Base-by-base conservation (phyloP, 176 grass and related monocot genomes). In the Tillandsia fasciculata region DNA sequence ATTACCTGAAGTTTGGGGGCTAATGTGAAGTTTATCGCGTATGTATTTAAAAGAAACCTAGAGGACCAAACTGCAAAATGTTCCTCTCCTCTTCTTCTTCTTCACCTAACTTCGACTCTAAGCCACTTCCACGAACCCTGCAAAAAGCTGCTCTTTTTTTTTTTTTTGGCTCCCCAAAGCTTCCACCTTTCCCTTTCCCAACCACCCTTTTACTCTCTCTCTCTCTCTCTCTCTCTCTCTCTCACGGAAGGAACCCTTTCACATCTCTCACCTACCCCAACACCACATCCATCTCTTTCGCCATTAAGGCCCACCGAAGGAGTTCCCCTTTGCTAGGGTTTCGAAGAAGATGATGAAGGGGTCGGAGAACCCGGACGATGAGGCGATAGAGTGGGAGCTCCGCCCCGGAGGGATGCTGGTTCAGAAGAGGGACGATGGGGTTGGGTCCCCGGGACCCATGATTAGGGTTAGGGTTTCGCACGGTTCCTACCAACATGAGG, bases 361-460 rank as follows among this genome's bases (percentile, higher is more conserved):
- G 7, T 22, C 72, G 83, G 77, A 49, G 15, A 3, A 65, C 70
- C 17, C 28, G 72, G 28, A 49, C 66, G 52, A 18, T 23, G 68
- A 71, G 74, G 85, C 72, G 27, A 66, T 77, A 47, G 85, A 87
- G 79, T 97, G 79, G 93, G 93, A 99, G 84, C 71, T 99, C 61
- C 81, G 81, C 50, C 93, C 93, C 3, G 86, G 93, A 64, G 93
- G 93, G 73, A 93, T 93, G 94, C 82, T 93, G 14, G 89, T 93
- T 58, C 89, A 99, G 77, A 88, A 84, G 75, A 90, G 89, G 74
- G 85, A 84, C 76, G 87, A 76, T 65, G 78, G 66, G 42, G 51
- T 50, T 51, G 72, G 61, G 17, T 42, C 65, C 71, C 12, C 5
- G 8, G 64, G 64, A 1, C 81, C 78, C 59, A 73, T 82, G 49